A percentile compares a stretch with the other conserved stretches of the same genome.
phyloP scores from a whole-genome alignment of 257 asterid species.

The Primulina huaijiensis region DNA sequence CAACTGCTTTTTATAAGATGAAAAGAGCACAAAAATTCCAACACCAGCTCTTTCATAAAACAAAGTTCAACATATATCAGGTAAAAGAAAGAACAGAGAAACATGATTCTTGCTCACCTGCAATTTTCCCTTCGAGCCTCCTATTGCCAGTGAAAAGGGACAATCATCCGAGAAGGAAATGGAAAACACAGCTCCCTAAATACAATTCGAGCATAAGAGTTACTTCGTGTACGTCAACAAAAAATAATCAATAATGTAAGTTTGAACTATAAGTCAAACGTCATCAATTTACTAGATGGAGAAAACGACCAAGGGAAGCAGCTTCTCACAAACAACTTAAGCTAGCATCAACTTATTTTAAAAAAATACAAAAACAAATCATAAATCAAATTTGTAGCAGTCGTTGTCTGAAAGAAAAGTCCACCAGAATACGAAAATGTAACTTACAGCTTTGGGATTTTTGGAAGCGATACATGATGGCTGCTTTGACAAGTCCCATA shows the following conservation, averaged over 20 bases:
- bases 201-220: conserved; percentile 4
- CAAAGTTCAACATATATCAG: too few relatives aligned
- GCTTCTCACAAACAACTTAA: background rate
- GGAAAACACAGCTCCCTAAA: conserved; percentile 49
- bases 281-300: background rate
- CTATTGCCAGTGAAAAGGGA: conserved; percentile 41
- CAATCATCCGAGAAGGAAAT: conserved; percentile 43
- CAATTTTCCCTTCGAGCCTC: conserved; percentile 52
- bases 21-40: background rate
- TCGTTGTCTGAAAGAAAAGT: background rate
- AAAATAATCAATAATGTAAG: background rate
- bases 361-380: background rate
- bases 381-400: background rate
- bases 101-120: conserved; percentile 28
- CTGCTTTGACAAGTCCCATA: conserved; percentile 81
- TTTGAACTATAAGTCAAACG: background rate
- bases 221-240: background rate
- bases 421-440: background rate
- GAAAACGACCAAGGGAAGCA: background rate
- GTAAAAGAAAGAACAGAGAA: background rate
- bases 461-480: conserved; percentile 58
- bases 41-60: background rate
- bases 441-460: conserved; percentile 49
- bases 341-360: background rate
- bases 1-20: background rate